Base-by-base conservation (phyloP, 1,284 basidiomycete species). In the Pseudozyma hubeiensis region DNA sequence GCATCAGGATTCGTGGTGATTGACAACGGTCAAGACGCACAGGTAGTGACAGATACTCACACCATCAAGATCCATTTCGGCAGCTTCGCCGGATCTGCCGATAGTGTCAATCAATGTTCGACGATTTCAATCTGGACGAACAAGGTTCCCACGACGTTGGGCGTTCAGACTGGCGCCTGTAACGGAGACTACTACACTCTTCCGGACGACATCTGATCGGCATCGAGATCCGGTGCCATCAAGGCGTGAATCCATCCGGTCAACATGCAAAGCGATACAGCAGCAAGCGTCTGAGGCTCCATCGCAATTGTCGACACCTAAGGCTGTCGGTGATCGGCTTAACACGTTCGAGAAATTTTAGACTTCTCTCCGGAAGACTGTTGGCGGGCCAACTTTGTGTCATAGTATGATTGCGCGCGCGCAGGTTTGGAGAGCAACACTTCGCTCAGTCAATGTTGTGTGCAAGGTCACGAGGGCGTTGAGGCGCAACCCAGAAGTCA, bases 401-500 rank as follows among this genome's bases (percentile, higher is more conserved):
- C 2, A 37, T 1, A 10, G 14, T 37, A 2, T 37, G 3, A 14
- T 8, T 37, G 35, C 40, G 40, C 40, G 40, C 40, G 40, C 40
- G 14, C 35, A 37, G 35, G 35, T 37, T 37, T 37, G 35, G 35
- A 41, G 39, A 41, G 16, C 39, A 41, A 41, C 39, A 41, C 39
- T 5, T 13, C 19, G 19, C 19, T 24, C 24, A 24, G 24, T 24
- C 24, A 24, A 24, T 19, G 43, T 44, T 19, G 24, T 29, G 43
- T 44, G 43, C 43, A 44, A 14, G 43, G 43, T 44, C 43, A 44
- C 43, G 43, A 44, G 43, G 43, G 43, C 13, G 43, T 2, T 8
- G 43, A 44, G 19, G 43, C 43, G n/a, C 19, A 44, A 44, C 43
- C 43, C 43, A 44, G 43, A 44, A 44, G 17, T 44, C 19, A 8